phyloP scores from a whole-genome alignment of 1,284 basidiomycete species.

The Boletus smithii region DNA sequence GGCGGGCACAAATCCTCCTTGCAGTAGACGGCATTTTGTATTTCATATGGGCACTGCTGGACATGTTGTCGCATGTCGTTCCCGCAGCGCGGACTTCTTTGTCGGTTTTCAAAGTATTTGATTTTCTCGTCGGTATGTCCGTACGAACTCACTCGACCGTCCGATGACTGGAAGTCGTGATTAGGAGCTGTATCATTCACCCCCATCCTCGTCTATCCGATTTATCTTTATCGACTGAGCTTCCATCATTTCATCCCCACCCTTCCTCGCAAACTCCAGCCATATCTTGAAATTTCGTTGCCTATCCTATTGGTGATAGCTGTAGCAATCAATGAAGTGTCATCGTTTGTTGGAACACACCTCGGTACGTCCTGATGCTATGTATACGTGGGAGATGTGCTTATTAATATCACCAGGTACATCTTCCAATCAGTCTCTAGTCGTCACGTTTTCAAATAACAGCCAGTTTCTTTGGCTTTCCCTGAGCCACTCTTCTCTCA shows the following conservation, averaged over 20 bases:
- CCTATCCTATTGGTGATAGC: conserved; percentile 50
- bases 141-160: neutral
- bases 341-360: conserved; percentile 60
- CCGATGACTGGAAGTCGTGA: neutral
- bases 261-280: conserved; percentile 49
- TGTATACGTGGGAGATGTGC: neutral
- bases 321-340: conserved; percentile 53
- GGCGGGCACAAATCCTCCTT: conserved; percentile 56
- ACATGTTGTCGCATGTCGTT: conserved; percentile 55
- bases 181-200: conserved; percentile 49
- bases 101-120: conserved; percentile 38
- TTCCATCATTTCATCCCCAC: conserved; percentile 45
- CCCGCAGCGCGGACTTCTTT: conserved; percentile 45
- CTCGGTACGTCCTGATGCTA: conserved; percentile 43
- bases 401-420: conserved; percentile 18
- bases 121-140: conserved; percentile 46
- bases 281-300: conserved; percentile 45
- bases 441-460: conserved; percentile 42
- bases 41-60: conserved; percentile 55
- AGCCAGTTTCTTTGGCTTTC: conserved; percentile 48
- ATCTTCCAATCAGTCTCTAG: conserved; percentile 18
- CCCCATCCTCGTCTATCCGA: conserved; percentile 54
- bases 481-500: conserved; percentile 57
- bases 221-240: conserved; percentile 54
- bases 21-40: conserved; percentile 60